A percentile compares a stretch with the other conserved stretches of the same genome.
phyloP scores from a whole-genome alignment of 2,329 filamentous ascomycete species.

The Aureobasidium melanogenum region DNA sequence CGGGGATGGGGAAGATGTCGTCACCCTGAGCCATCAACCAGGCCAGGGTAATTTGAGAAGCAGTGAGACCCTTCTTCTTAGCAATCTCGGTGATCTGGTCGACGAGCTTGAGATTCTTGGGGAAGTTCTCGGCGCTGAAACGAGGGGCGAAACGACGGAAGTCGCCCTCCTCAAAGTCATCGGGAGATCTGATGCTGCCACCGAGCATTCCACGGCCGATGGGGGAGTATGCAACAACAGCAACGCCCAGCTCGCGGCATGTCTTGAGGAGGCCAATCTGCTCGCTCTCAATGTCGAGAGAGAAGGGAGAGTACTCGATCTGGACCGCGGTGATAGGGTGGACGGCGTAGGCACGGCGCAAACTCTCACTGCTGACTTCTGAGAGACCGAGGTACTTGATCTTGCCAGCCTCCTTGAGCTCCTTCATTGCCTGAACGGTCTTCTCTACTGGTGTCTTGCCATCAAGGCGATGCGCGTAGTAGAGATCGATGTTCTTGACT shows the following conservation, averaged over 20 bases:
- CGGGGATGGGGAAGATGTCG: conserved; percentile 26
- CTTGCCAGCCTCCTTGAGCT: conserved; percentile 44
- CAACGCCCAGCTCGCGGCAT: conserved; percentile 49
- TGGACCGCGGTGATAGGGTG: conserved; percentile 45
- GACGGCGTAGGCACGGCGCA: conserved; percentile 42
- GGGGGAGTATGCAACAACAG: conserved; percentile 50
- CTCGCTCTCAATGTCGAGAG: conserved; percentile 49
- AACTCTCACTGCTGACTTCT: conserved; percentile 39
- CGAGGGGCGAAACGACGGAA: conserved; percentile 40
- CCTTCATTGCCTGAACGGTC: conserved; percentile 35
- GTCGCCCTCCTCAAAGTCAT: conserved; percentile 42
- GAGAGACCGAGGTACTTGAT: conserved; percentile 45
- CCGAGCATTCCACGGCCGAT: conserved; percentile 52
- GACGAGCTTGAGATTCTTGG: conserved; percentile 47
- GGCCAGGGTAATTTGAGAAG: conserved; percentile 51
- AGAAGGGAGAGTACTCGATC: conserved; percentile 45
- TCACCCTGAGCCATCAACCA: conserved; percentile 53
- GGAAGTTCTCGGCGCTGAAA: conserved; percentile 45
- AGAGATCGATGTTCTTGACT: conserved; percentile 33
- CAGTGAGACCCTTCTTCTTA: conserved; percentile 45
- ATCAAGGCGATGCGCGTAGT: conserved; percentile 39
- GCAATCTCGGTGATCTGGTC: conserved; percentile 43
- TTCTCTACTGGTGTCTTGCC: conserved; percentile 35
- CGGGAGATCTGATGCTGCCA: conserved; percentile 35
- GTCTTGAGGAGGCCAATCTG: conserved; percentile 43